Base-by-base conservation (phyloP, 805 yeast species). In the Hanseniaspora meyeri region DNA sequence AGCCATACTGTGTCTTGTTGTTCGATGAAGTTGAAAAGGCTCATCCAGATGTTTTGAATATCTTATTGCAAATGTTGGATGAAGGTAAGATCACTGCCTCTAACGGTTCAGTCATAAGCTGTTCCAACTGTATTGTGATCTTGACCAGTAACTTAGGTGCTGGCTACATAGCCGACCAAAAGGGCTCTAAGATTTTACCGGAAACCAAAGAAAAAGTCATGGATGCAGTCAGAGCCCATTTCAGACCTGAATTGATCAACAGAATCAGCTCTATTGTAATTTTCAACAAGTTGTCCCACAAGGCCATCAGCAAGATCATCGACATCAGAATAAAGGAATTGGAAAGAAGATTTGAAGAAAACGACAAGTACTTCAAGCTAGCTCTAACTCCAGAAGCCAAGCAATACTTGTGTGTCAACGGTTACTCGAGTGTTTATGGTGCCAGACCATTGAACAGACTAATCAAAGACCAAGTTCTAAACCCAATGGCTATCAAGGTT, bases 21-120 rank as follows among this genome's bases (percentile, higher is more conserved):
- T 93, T 93, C 66, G 98, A 93, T 72, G 98, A 93, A 73, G 96
- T 93, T 57, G 98, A 93, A 68, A 93, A 93, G 72, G 98, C 98
- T 17, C 96, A 96, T 7, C 98, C 98, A 1, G 97, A 91, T 68
- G 98, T 93, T 1, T 75, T 91, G 66, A 93, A 96, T 9, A 85
- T 93, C 20, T 75, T 93, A 65, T 76, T 93, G 62, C 98, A 93
- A 71, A 80, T 93, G 73, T 75, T 93, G 59, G 98, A 93, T 66
- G 98, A 93, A 71, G 98, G 98, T 67, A 82, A 96, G 71, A 82
- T 93, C 60, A 88, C 97, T 16, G 85, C 96, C 17, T 87, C 95
- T 55, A 88, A 86, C 66, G 98, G 98, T 66, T 90, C 91, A 65
- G 81, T 88, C 40, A 84, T 93, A 64, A 90, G 90, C 72, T 91